phyloP scores from a whole-genome alignment of 345 rosid species.

The Gossypium anomalum region DNA sequence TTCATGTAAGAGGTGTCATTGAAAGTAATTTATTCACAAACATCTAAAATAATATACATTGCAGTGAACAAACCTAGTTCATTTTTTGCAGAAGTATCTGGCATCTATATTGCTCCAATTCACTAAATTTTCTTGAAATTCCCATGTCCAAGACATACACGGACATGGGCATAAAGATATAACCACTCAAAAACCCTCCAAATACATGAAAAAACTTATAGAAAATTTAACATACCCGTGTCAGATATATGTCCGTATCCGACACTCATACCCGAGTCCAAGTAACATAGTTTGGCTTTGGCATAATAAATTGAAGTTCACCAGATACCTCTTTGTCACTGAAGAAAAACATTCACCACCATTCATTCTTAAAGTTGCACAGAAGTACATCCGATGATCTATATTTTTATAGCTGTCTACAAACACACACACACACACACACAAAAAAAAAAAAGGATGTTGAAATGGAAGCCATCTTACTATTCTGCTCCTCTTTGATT shows the following conservation, averaged over 20 bases:
- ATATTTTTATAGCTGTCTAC: not conserved
- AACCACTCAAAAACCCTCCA: not conserved
- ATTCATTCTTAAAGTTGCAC: not conserved
- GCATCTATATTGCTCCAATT: not conserved
- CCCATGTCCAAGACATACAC: not conserved
- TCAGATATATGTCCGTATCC: not conserved
- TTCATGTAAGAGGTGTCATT: not conserved
- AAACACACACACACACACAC: not conserved
- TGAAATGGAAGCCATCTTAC: conserved; percentile 33
- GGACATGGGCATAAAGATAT: not conserved
- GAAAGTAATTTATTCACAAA: not conserved
- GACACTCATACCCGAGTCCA: not conserved
- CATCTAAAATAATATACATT: not conserved
- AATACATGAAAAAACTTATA: not conserved
- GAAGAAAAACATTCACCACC: not conserved
- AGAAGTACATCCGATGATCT: not conserved
- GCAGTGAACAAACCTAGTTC: not conserved
- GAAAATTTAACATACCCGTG: not conserved
- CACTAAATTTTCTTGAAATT: not conserved
- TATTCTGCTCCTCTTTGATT: conserved; percentile 76
- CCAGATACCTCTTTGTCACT: not conserved
- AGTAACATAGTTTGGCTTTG: not conserved
- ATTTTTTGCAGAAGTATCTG: not conserved
- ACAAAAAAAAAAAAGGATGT: not conserved
- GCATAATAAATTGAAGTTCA: not conserved